Base-by-base conservation (phyloP, 73 alveolate genomes). In the Blepharisma stoltei region DNA sequence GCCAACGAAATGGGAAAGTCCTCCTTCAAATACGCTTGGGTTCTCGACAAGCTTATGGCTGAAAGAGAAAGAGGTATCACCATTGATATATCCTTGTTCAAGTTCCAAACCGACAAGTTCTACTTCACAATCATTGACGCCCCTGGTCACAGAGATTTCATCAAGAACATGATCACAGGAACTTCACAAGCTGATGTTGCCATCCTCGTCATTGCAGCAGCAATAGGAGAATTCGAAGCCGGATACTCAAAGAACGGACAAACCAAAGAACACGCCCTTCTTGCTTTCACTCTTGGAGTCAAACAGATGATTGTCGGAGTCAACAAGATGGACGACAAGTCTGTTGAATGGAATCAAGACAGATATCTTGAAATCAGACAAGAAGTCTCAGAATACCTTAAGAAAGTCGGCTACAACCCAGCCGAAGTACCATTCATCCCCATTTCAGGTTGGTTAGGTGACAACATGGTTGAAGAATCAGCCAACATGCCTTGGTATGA, bases 241-340 rank as follows among this genome's bases (percentile, higher is more conserved):
- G 95, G 88, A 53, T 70, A 70, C 83, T 77, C 91, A 50, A 85
- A 83, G 82, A 86, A 86, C 21, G 93, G 91, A 23, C 92, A 70
- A 68, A 81, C 85, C 44, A 76, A 81, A 67, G 95, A 85, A 70
- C 90, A 88, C 81, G 85, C 86, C 44, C 88, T 91, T 37, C 82
- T 86, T n/a, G 97, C 97, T 49, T 88, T 49, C 85, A 88, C 94
- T 65, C 80, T 91, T 83, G 97, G 97, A 9, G 87, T 91, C 70
- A 88, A 75, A 78, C 95, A 91, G 75, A 67, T 86, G 80, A 84
- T 91, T 41, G 86, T 88, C 53, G 89, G 93, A 32, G 78, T 84
- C 54, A 91, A 91, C 85, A 88, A 91, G 77, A 89, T 91, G 88
- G 97, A 91, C 60, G 73, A 67, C 78, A 76, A 38, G 67, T 52